These are phyloP conservation scores for Setomelanomma holmii DNA, from an alignment of 2,329 filamentous ascomycete species.

Conservation along the genomic window DNA sequence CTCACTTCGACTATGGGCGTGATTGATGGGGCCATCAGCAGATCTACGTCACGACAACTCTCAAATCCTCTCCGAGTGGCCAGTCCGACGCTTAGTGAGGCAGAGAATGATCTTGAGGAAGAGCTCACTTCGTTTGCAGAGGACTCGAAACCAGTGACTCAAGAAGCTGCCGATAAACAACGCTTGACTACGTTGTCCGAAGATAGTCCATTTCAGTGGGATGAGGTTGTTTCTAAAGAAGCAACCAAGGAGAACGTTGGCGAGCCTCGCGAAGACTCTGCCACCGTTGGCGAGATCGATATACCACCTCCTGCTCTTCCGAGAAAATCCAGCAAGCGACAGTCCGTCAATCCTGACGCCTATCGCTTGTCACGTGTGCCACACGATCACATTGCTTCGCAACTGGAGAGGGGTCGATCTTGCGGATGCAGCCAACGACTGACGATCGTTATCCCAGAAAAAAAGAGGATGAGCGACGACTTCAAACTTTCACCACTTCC, in stretches of 20 bases:
- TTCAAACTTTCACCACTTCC: conserved; percentile 29
- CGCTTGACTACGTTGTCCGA: conserved; percentile 30
- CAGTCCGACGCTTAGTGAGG: conserved; percentile 58
- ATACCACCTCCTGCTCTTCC: conserved; percentile 46
- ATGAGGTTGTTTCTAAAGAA: conserved; percentile 20
- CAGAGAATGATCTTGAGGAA: conserved; percentile 49
- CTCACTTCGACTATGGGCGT: conserved; percentile 24
- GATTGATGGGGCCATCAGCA: conserved; percentile 31
- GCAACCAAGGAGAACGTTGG: conserved; percentile 10
- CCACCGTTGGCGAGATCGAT: conserved; percentile 7
- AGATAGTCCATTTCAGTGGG: conserved; percentile 28
- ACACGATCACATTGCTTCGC: conserved; percentile 40
- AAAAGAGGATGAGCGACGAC: conserved; percentile 28
- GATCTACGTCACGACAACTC: conserved; percentile 24
- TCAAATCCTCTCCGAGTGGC: conserved; percentile 12
- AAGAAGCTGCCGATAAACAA: conserved; percentile 40
- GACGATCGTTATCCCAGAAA: conserved; percentile 32
- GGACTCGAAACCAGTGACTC: conserved; percentile 46
- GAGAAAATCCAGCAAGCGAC: conserved; percentile 52
- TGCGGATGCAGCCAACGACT: conserved; percentile 24
- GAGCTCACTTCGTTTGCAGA: conserved; percentile 41
- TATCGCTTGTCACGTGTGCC: conserved; percentile 35
- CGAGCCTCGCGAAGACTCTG: conserved; percentile 16
- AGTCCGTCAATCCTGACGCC: conserved; percentile 27
- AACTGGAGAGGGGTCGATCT: conserved; percentile 28